Evolutionary conservation across 352 stramenopile genomes (phyloP).

Genomic region (Phytopythium boreale): DNA sequence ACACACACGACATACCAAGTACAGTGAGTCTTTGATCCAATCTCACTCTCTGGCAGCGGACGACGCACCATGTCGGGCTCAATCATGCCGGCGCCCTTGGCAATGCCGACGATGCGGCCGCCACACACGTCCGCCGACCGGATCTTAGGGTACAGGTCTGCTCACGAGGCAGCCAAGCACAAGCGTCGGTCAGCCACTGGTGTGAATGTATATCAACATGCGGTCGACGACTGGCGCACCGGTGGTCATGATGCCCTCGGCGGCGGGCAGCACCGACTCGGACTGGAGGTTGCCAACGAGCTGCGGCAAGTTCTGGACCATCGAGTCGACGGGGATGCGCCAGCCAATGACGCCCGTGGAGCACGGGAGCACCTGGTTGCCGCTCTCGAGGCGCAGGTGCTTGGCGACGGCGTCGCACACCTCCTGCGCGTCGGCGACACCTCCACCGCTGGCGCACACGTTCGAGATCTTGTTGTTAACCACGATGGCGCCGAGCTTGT

Average conservation of each 20-base stretch:
- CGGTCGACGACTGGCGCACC: conserved; percentile 30
- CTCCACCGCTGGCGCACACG: conserved; percentile 93
- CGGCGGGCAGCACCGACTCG: conserved; percentile 91
- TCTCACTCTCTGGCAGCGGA: conserved; percentile 12
- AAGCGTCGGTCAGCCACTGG: not conserved
- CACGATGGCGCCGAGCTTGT: conserved; percentile 93
- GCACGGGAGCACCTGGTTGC: conserved; percentile 90
- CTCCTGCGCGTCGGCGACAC: conserved; percentile 90
- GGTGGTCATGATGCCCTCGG: conserved; percentile 98
- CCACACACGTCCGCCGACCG: conserved; percentile 77
- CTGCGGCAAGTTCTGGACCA: conserved; percentile 74
- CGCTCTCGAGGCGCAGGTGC: conserved; percentile 81
- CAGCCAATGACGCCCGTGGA: conserved; percentile 98
- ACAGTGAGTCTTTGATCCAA: conserved; percentile 12
- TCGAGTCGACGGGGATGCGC: conserved; percentile 94
- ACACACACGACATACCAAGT: not conserved
- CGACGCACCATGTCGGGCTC: conserved; percentile 96
- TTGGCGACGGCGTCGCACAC: conserved; percentile 92
- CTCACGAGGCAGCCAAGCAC: not conserved
- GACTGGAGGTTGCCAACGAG: conserved; percentile 89
- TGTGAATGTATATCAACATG: not conserved
- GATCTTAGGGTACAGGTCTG: conserved; percentile 90
- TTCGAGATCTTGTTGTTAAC: conserved; percentile 99
- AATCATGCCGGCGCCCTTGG: conserved; percentile 99
- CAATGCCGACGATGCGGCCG: conserved; percentile 95